These are phyloP conservation scores for Leccinum obscurum DNA, from an alignment of 768 basidiomycete species.

Conservation along the genomic window DNA sequence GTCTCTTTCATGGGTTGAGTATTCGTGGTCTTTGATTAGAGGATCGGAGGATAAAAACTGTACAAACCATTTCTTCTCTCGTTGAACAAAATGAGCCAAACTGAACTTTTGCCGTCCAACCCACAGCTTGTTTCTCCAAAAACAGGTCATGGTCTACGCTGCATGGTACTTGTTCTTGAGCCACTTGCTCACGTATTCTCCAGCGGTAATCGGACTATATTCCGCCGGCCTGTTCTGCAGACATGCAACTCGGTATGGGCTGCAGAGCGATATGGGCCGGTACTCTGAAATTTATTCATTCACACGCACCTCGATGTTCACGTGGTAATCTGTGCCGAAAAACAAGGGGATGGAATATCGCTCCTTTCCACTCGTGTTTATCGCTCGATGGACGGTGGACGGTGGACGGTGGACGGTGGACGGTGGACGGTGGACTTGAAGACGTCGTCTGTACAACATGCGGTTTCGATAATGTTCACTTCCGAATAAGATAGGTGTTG, in stretches of 20 bases:
- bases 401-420: constrained; percentile 86
- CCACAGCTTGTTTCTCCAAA: too few species aligned
- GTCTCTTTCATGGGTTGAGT: too few species aligned
- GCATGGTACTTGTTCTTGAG: constrained; percentile 48
- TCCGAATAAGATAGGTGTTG: not conserved
- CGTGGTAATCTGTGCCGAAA: constrained; percentile 88
- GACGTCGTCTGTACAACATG: constrained; percentile 60
- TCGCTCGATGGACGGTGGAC: constrained; percentile 84
- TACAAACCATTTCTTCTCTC: too few species aligned
- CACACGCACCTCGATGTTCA: constrained; percentile 64
- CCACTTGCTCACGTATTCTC: constrained; percentile 78
- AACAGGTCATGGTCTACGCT: not conserved
- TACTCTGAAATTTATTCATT: not conserved
- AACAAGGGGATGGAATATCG: constrained; percentile 92
- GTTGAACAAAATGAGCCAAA: too few species aligned
- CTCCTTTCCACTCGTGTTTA: constrained; percentile 67
- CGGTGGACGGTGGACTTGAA: constrained; percentile 90
- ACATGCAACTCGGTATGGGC: constrained; percentile 50
- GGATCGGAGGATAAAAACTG: too few species aligned
- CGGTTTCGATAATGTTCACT: too few species aligned
- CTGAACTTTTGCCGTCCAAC: too few species aligned
- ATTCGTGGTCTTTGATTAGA: too few species aligned
- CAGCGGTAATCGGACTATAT: constrained; percentile 74
- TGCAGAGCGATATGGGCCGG: constrained; percentile 7
- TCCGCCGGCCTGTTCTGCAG: constrained; percentile 55